A percentile compares a stretch with the other conserved stretches of the same genome.
These are phyloP conservation scores for Phytophthora idaei DNA, from an alignment of 352 stramenopile species.

Conservation along the genomic window DNA sequence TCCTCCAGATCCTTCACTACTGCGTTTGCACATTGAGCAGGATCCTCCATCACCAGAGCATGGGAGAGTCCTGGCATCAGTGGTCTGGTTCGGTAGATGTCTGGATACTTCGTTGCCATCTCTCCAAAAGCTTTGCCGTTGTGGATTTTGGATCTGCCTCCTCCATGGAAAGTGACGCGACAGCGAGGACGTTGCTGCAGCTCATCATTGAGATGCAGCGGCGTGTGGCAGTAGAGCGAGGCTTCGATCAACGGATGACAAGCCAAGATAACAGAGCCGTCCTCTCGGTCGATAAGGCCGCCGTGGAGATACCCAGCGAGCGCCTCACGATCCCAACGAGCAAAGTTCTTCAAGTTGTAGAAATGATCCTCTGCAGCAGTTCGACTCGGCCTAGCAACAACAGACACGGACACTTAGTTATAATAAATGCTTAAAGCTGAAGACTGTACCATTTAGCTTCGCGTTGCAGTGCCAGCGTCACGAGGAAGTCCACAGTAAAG, in stretches of 20 bases:
- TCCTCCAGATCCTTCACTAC: conserved; percentile 41
- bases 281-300: conserved; percentile 29
- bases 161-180: conserved; percentile 45
- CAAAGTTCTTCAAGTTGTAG: conserved; percentile 39
- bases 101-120: conserved; percentile 37
- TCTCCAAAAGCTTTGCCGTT: conserved; percentile 27
- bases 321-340: conserved; percentile 36
- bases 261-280: conserved; percentile 37
- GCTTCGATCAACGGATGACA: conserved; percentile 51
- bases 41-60: conserved; percentile 54
- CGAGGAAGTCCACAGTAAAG: conserved; percentile 32
- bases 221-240: conserved; percentile 45
- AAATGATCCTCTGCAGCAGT: conserved; percentile 33
- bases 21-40: conserved; percentile 33
- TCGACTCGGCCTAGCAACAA: conserved; percentile 19
- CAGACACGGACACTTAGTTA: background rate
- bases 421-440: background rate
- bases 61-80: conserved; percentile 48
- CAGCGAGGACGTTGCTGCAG: conserved; percentile 37
- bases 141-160: conserved; percentile 49
- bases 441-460: conserved; percentile 29
- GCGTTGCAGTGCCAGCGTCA: conserved; percentile 31
- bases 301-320: conserved; percentile 34
- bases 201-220: conserved; percentile 35
- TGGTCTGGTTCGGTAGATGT: conserved; percentile 34